phyloP scores from a whole-genome alignment of 2,329 filamentous ascomycete genomes.

The Phialemonium atrogriseum region DNA sequence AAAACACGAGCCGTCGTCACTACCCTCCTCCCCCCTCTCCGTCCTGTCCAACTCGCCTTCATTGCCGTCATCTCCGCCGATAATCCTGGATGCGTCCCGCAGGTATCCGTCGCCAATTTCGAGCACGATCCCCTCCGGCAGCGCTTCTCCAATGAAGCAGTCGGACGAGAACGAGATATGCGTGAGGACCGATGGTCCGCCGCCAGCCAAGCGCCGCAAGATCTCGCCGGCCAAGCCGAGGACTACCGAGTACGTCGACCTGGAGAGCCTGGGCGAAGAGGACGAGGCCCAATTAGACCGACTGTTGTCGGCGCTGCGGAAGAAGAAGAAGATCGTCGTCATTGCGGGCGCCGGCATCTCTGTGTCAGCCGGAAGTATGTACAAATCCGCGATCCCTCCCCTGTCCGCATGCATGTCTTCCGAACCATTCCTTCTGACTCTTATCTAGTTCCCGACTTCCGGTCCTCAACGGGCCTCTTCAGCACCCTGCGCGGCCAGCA shows the following conservation, averaged over 20 bases:
- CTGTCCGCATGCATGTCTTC: constrained; percentile 3
- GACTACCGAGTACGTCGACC: constrained; percentile 74
- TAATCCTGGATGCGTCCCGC: constrained; percentile 26
- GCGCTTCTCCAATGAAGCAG: constrained; percentile 41
- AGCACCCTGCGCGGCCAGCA: constrained; percentile 76
- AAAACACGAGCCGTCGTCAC: constrained; percentile 11
- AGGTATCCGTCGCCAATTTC: constrained; percentile 47
- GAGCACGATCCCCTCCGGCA: constrained; percentile 34
- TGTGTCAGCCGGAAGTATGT: constrained; percentile 83
- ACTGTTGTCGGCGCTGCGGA: constrained; percentile 66
- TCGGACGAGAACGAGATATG: constrained; percentile 28
- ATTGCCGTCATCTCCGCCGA: constrained; percentile 31
- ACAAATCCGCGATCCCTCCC: constrained; percentile 16
- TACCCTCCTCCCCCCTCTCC: constrained; percentile 46
- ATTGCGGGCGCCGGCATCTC: constrained; percentile 96
- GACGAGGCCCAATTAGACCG: constrained; percentile 57
- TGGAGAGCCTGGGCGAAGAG: constrained; percentile 44
- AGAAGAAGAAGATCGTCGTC: constrained; percentile 93
- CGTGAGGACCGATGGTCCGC: constrained; percentile 47
- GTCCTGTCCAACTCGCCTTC: constrained; percentile 45
- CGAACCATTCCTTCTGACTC: constrained; percentile 14
- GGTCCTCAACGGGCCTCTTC: constrained; percentile 85
- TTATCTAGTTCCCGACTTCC: constrained; percentile 77
- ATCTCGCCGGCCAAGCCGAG: constrained; percentile 54
- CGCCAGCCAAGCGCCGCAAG: constrained; percentile 69